A percentile compares a stretch with the other conserved stretches of the same genome.
These are phyloP conservation scores for Domatiomyces globalis DNA, from an alignment of 2,329 filamentous ascomycete species.

Conservation along the genomic window DNA sequence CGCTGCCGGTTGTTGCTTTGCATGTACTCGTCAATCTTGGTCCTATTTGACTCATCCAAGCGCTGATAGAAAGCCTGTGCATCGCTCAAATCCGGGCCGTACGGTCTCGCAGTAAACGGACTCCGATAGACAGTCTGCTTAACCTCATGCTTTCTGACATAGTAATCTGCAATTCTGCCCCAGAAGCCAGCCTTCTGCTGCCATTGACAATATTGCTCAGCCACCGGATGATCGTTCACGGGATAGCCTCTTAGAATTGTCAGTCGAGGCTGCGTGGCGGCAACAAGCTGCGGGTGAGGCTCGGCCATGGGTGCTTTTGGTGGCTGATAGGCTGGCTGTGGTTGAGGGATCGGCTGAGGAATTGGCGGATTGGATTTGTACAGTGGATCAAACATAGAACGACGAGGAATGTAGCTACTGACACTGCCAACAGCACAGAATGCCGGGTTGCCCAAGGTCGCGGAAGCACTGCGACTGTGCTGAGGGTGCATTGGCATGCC, in stretches of 20 bases:
- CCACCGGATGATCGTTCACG: constrained; percentile 13
- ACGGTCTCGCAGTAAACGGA: constrained; percentile 9
- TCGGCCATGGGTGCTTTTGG: constrained; percentile 11
- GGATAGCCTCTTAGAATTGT: constrained; percentile 10
- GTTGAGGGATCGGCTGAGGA: neutral
- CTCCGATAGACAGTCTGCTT: constrained; percentile 14
- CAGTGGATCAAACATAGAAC: constrained; percentile 13
- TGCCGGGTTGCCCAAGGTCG: neutral
- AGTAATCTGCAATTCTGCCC: constrained; percentile 15
- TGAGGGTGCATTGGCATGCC: constrained; percentile 1
- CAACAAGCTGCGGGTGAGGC: constrained; percentile 8
- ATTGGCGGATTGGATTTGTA: neutral
- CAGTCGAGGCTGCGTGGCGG: constrained; percentile 11
- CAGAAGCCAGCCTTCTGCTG: constrained; percentile 15
- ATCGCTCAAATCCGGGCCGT: constrained; percentile 3
- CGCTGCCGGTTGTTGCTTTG: neutral
- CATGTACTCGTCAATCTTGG: constrained; percentile 7
- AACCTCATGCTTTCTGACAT: constrained; percentile 13
- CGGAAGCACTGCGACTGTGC: neutral
- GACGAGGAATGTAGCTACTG: constrained; percentile 8
- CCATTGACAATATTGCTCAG: constrained; percentile 14
- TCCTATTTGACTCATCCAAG: constrained; percentile 5
- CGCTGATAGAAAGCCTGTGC: constrained; percentile 10
- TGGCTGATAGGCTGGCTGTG: constrained; percentile 1
- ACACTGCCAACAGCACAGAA: neutral